Conservation (phyloP, 192 early-diverging fungal species). For the Podila minutissima region DNA sequence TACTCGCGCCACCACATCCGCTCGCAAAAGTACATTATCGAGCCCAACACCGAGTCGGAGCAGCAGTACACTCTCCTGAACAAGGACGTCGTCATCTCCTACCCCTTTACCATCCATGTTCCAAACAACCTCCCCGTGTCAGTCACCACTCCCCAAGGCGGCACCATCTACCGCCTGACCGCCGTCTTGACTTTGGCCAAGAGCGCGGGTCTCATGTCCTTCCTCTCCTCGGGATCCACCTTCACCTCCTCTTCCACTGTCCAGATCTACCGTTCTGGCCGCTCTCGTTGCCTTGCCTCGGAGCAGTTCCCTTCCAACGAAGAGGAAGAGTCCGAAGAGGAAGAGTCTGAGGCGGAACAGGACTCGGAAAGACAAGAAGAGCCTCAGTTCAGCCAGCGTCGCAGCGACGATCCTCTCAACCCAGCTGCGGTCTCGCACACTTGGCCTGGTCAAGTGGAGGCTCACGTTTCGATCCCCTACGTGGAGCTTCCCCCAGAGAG, state of each 20-base stretch:
- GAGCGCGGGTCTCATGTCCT: conserved; percentile 39
- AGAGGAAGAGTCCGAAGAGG: conserved; percentile 5
- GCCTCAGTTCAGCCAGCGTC: neutral
- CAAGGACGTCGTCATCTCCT: conserved; percentile 8
- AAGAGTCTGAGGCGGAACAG: neutral
- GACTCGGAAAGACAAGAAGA: neutral
- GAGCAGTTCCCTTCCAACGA: neutral
- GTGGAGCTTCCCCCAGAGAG: conserved; percentile 19
- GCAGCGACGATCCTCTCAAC: conserved; percentile 4
- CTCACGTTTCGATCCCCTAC: conserved; percentile 27
- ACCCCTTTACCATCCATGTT: conserved; percentile 33
- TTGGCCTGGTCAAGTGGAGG: conserved; percentile 41
- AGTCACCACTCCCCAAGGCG: conserved; percentile 43
- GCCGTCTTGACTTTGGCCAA: conserved; percentile 37
- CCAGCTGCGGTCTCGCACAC: conserved; percentile 30
- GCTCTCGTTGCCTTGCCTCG: conserved; percentile 10
- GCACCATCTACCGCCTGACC: conserved; percentile 47
- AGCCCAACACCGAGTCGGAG: conserved; percentile 21
- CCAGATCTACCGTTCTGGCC: conserved; percentile 37
- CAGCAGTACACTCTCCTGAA: conserved; percentile 20
- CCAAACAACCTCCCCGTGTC: conserved; percentile 38
- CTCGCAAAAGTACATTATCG: conserved; percentile 33
- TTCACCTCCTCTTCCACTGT: conserved; percentile 15
- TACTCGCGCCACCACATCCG: conserved; percentile 45
- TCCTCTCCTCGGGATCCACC: conserved; percentile 26